Conservation (phyloP, 768 basidiomycete genomes). For the Panellus pusillus region DNA sequence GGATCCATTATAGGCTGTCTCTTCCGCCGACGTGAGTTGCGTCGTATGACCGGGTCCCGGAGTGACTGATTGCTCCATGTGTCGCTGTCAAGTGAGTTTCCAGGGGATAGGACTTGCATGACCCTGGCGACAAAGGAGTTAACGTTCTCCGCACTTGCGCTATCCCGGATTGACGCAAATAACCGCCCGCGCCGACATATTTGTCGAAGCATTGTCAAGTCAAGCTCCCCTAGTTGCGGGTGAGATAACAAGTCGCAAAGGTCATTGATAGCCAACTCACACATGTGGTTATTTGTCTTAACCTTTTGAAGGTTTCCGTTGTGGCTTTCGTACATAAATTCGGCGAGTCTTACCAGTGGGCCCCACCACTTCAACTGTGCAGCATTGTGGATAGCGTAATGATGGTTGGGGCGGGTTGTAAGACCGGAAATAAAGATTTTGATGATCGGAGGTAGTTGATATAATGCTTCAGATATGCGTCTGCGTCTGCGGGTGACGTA, state of each 20-base stretch:
- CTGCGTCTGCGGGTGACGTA: not conserved
- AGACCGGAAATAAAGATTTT: conserved; percentile 7
- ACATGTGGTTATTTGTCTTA: conserved; percentile 14
- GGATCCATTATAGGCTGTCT: conserved; percentile 1
- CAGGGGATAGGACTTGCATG: too few relatives aligned
- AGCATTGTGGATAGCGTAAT: conserved; percentile 8
- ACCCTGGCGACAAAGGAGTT: too few relatives aligned
- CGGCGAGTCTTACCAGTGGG: conserved; percentile 14
- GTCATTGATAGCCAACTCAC: too few relatives aligned
- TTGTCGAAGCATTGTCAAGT: conserved; percentile 15
- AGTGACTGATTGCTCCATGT: too few relatives aligned
- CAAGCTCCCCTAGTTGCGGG: conserved; percentile 10
- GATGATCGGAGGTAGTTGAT: not conserved
- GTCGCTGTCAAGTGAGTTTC: too few relatives aligned
- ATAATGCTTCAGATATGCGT: not conserved
- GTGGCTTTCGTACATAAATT: conserved; percentile 16
- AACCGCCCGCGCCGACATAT: conserved; percentile 10
- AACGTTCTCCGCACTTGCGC: too few relatives aligned
- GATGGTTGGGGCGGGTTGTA: conserved; percentile 12
- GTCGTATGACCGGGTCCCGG: too few relatives aligned
- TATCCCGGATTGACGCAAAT: too few relatives aligned
- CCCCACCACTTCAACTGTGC: conserved; percentile 20
- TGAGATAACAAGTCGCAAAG: not conserved
- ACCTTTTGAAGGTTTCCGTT: conserved; percentile 16
- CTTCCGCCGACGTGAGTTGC: too few relatives aligned